Base-by-base conservation (phyloP, 78 protist genomes). In the Dictyostelium brefeldianum region DNA sequence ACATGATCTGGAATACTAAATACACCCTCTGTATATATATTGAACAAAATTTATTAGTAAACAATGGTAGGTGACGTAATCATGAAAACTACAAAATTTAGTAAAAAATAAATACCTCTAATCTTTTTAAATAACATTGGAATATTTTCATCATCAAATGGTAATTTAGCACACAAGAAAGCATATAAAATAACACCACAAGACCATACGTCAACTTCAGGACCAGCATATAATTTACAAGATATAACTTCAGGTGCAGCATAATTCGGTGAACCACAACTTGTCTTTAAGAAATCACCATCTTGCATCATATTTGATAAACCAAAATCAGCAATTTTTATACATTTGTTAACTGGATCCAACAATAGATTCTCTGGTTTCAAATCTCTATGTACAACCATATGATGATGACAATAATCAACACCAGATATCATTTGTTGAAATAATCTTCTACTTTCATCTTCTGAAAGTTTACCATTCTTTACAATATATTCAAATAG, bases 201-300 rank as follows among this genome's bases (percentile, higher is more conserved):
- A 3, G 90, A 89, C 98, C 98, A 97, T 36, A 98, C 98, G 74
- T 99, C 99, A 2, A 99, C 98, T 31, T 98, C 99, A 0, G 99
- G 98, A 0, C 99, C 99, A 11, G 98, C 98, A 22, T 98, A 99
- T 56, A 98, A 65, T 90, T 95, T 89, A 3, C 99, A 98, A 20
- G 92, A 65, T 46, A 99, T 97, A 70, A 99, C 99, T 57, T 99
- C 99, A 2, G 99, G 99, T n/a, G 99, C 99, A 0, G 99, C 99
- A 75, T 99, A 99, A 97, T 99, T 99, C 43, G 99, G 99, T 25
- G 99, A 97, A 25, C 99, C 99, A 89, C 99, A 99, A 53, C 91
- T 50, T 17, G 99, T 99, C 80, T 93, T 91, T 12, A 98, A 89
- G 53, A 99, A 98, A 54, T 96, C 98, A 14, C 99, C 99, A 89